Base-by-base conservation (phyloP, 78 protist species). In the Parvularia atlantis region DNA sequence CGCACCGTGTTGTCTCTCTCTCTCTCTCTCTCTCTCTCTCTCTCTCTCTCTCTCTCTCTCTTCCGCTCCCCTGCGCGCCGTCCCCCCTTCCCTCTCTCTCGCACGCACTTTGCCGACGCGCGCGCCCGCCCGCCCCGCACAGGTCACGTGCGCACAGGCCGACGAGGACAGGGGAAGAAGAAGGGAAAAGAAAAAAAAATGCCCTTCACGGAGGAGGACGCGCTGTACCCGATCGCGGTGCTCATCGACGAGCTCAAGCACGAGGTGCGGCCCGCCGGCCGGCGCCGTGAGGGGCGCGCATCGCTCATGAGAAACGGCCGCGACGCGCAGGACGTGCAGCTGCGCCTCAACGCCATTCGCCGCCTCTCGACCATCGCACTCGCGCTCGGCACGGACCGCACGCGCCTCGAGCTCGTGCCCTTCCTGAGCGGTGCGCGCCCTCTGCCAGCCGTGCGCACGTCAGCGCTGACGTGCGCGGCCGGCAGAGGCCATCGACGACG, bases 371-470 rank as follows among this genome's bases (percentile, higher is more conserved):
- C 95, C 35, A 95, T 95, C 65, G 95, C 97, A 6, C 59, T 77
- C 1, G 97, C 96, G 2, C 84, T 95, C 1, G 97, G 97, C 33
- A 80, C 83, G 37, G 94, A 95, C 54, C 81, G 97, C 41, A 92
- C 99, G 0, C 83, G 96, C 26, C 13, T 43, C 20, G 99, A 95
- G 73, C 82, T 95, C 33, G 74, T 95, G 14, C 96, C 97, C 13
- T 93, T 87, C 67, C 80, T 95, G 28, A 79, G 70, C 37, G 96
- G 96, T 94, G 26, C 24, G 68, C n/a, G n/a, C n/a, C n/a, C n/a
- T n/a, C n/a, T n/a, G n/a, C n/a, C n/a, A n/a, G n/a, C n/a, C n/a
- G n/a, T n/a, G n/a, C n/a, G n/a, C n/a, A n/a, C n/a, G n/a, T n/a
- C n/a, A n/a, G n/a, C n/a, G n/a, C n/a, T n/a, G n/a, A n/a, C n/a